Evolutionary conservation across 352 stramenopile species (phyloP).

Genomic region (Phytophthora foliorum): DNA sequence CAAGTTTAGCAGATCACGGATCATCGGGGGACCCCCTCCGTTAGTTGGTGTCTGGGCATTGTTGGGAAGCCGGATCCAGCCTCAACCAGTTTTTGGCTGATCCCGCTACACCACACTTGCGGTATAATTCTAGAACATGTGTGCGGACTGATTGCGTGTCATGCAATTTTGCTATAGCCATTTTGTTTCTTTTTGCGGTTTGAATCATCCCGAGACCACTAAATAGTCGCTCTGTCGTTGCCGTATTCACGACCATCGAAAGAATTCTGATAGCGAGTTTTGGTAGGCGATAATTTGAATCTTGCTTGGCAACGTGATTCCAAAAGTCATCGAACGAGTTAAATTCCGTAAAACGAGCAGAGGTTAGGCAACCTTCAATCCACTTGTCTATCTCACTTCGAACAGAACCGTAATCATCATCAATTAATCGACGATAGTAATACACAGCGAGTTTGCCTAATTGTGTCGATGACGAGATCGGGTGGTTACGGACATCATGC

Average conservation of each 20-base stretch:
- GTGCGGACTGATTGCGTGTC: too few species aligned
- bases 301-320: not conserved
- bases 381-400: not conserved
- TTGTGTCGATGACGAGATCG: slow-evolving; percentile 1
- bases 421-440: slow-evolving; percentile 11
- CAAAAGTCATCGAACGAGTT: not conserved
- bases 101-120: not conserved
- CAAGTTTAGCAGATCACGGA: too few species aligned
- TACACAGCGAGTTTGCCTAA: slow-evolving; percentile 6
- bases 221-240: slow-evolving; percentile 8
- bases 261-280: not conserved
- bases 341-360: not conserved
- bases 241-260: slow-evolving; percentile 8
- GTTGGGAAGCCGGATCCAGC: too few species aligned
- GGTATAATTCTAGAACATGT: too few species aligned
- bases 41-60: too few species aligned
- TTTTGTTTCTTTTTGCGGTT: not conserved
- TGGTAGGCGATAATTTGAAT: not conserved
- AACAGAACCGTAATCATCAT: not conserved
- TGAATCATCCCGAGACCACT: slow-evolving; percentile 4
- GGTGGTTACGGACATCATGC: not conserved
- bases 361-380: not conserved
- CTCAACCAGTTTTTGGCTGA: not conserved
- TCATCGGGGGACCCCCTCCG: too few species aligned
- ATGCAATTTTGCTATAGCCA: not conserved